A percentile compares a stretch with the other conserved stretches of the same genome.
Conservation (phyloP, 2,329 filamentous ascomycete genomes). For the Venturia oleaginea region DNA sequence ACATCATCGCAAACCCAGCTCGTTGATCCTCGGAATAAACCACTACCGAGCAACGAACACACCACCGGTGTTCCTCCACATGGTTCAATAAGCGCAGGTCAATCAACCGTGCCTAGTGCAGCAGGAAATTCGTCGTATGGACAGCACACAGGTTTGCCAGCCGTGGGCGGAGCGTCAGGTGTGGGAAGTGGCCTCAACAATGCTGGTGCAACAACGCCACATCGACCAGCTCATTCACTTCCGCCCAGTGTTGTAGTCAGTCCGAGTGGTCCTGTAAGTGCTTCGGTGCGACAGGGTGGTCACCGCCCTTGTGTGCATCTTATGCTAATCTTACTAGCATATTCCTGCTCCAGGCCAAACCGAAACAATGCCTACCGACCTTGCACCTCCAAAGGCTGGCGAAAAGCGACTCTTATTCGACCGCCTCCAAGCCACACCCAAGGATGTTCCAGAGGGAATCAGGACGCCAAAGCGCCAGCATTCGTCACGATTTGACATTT, state of each 20-base stretch:
- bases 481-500: conserved; percentile 96
- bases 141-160: conserved; percentile 19
- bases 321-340: conserved; percentile 49
- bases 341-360: conserved; percentile 84
- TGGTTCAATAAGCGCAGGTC: conserved; percentile 22
- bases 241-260: conserved; percentile 90
- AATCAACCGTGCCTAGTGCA: conserved; percentile 24
- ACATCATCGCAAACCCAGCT: conserved; percentile 83
- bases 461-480: conserved; percentile 94
- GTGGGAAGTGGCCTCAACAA: conserved; percentile 4
- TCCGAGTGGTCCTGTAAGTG: conserved; percentile 78
- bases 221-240: conserved; percentile 51
- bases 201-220: conserved; percentile 45
- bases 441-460: conserved; percentile 91
- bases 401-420: conserved; percentile 85
- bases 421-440: conserved; percentile 83
- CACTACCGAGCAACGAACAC: conserved; percentile 43
- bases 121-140: conserved; percentile 24
- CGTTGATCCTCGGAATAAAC: conserved; percentile 78
- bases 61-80: conserved; percentile 19
- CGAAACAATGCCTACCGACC: conserved; percentile 96
- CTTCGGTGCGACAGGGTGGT: conserved; percentile 2
- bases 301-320: not conserved
- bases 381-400: conserved; percentile 85
- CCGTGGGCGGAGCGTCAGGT: not conserved